These are phyloP conservation scores for Aspergillus calidoustus DNA, from an alignment of 2,329 filamentous ascomycete genomes.

Conservation along the genomic window DNA sequence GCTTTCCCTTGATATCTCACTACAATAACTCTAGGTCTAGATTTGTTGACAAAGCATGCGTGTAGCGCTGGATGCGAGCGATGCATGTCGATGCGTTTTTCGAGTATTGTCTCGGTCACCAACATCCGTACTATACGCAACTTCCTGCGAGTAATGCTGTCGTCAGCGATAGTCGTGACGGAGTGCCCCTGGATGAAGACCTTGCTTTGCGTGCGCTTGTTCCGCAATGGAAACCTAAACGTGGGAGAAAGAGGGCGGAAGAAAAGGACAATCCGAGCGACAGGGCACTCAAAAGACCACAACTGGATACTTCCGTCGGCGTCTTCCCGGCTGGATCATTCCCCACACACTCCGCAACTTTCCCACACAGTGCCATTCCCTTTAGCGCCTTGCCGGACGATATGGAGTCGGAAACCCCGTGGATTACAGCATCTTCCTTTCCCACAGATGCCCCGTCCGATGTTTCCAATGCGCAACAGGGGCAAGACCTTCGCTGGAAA, in stretches of 20 bases:
- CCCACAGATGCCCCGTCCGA: constrained; percentile 43
- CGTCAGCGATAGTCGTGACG: constrained; percentile 72
- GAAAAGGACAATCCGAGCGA: constrained; percentile 64
- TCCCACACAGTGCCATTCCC: constrained; percentile 57
- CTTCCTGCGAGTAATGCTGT: constrained; percentile 70
- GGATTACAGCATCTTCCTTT: constrained; percentile 50
- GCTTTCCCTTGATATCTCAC: background rate
- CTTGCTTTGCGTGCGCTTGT: constrained; percentile 82
- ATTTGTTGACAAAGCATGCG: background rate
- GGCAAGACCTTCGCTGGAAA: constrained; percentile 49
- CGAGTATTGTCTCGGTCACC: constrained; percentile 79
- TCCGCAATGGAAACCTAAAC: constrained; percentile 70
- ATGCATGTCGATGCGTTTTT: constrained; percentile 97
- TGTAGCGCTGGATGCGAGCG: constrained; percentile 89
- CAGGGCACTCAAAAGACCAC: constrained; percentile 60
- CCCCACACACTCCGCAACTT: constrained; percentile 51
- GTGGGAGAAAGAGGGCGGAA: constrained; percentile 66
- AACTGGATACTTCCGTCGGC: constrained; percentile 60
- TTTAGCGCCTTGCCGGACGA: constrained; percentile 61
- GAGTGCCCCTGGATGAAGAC: constrained; percentile 84
- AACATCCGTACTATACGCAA: constrained; percentile 78
- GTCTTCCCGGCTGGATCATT: constrained; percentile 47
- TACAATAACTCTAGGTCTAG: background rate
- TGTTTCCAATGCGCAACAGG: constrained; percentile 29
- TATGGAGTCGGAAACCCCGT: constrained; percentile 50